Evolutionary conservation across 148 eudicot genomes (phyloP).

Genomic region (Salicornia ramosissima): DNA sequence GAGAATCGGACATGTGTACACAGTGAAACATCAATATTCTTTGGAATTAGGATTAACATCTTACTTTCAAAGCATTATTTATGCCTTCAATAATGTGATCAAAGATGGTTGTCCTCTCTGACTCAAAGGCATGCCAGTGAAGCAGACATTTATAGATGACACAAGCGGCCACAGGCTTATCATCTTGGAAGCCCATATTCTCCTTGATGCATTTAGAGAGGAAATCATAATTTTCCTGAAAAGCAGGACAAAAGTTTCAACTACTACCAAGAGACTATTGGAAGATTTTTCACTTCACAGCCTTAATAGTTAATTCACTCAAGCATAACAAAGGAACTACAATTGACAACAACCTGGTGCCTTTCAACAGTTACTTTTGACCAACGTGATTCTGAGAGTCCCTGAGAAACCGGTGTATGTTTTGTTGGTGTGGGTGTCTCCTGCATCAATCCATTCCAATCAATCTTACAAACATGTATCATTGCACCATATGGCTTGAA

Average conservation of each 20-base stretch:
- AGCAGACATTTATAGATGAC: slow-evolving; percentile 87
- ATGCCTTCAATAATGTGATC: slow-evolving; percentile 84
- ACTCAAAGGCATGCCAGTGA: slow-evolving; percentile 94
- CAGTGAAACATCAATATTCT: neutral
- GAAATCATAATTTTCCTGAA: slow-evolving; percentile 76
- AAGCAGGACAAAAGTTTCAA: slow-evolving; percentile 16
- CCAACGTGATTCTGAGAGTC: slow-evolving; percentile 68
- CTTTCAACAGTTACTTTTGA: slow-evolving; percentile 66
- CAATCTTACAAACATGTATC: neutral
- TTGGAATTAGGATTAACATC: neutral
- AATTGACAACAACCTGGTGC: slow-evolving; percentile 55
- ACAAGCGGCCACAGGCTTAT: slow-evolving; percentile 92
- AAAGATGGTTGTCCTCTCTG: slow-evolving; percentile 93
- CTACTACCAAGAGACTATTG: neutral
- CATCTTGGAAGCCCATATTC: slow-evolving; percentile 88
- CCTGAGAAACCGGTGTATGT: slow-evolving; percentile 49
- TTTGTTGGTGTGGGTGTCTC: slow-evolving; percentile 89
- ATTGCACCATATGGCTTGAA: slow-evolving; percentile 5
- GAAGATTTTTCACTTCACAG: neutral
- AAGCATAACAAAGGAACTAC: neutral
- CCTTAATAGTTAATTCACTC: neutral
- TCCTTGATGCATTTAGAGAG: slow-evolving; percentile 85
- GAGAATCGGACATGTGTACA: neutral
- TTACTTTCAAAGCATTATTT: slow-evolving; percentile 75
- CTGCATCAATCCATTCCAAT: slow-evolving; percentile 36